phyloP scores from a whole-genome alignment of 352 stramenopile genomes.

The Phytopythium delawarense region DNA sequence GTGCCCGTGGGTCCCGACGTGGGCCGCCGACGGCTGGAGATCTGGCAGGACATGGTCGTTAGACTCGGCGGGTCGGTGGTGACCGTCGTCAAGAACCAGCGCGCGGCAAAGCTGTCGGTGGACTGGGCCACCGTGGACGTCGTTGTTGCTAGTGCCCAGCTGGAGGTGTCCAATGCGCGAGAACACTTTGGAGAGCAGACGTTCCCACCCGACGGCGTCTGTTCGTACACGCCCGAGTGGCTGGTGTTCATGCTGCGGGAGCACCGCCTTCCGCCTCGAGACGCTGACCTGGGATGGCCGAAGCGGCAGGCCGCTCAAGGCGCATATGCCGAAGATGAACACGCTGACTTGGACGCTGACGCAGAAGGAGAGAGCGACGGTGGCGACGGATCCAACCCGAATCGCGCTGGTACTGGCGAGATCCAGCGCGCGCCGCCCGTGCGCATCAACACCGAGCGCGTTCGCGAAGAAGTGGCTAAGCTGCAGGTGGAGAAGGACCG shows the following conservation, averaged over 20 bases:
- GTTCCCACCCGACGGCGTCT: constrained; percentile 32
- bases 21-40: constrained; percentile 55
- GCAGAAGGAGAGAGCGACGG: constrained; percentile 21
- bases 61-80: constrained; percentile 48
- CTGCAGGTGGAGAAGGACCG: constrained; percentile 45
- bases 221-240: constrained; percentile 59
- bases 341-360: constrained; percentile 11
- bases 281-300: constrained; percentile 34
- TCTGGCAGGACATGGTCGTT: constrained; percentile 53
- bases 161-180: constrained; percentile 30
- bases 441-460: constrained; percentile 27
- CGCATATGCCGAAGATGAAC: constrained; percentile 5
- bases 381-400: constrained; percentile 48
- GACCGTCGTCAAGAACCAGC: neutral
- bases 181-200: constrained; percentile 21
- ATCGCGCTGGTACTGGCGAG: constrained; percentile 24
- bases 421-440: constrained; percentile 40
- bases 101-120: constrained; percentile 5
- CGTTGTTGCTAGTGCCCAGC: constrained; percentile 38
- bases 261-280: constrained; percentile 26
- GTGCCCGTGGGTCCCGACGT: constrained; percentile 59
- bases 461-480: constrained; percentile 37
- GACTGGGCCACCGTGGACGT: constrained; percentile 44
- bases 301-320: constrained; percentile 23
- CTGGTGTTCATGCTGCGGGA: constrained; percentile 47